Evolutionary conservation across 192 early-diverging fungal species (phyloP).

Genomic region (Coemansia sp.): DNA sequence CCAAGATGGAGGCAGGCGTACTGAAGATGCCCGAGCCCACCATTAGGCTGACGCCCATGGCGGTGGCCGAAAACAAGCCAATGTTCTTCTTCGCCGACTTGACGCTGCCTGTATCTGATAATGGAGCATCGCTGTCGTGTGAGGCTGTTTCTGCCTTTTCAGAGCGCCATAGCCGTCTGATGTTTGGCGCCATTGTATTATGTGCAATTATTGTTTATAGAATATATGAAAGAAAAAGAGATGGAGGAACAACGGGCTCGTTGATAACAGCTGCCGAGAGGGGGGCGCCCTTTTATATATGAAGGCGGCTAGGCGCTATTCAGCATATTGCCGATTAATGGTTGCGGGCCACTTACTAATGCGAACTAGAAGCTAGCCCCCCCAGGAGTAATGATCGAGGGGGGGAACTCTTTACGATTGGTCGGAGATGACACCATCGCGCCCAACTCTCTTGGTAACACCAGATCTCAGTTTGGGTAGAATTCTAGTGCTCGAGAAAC

Average conservation of each 20-base stretch:
- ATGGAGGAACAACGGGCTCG: not conserved
- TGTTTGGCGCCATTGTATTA: not conserved
- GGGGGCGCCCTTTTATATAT: constrained; percentile 1
- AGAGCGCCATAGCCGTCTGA: constrained; percentile 5
- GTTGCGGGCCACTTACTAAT: not conserved
- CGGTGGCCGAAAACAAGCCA: constrained; percentile 62
- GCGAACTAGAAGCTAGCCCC: not conserved
- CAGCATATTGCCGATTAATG: not conserved
- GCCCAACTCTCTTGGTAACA: constrained; percentile 1
- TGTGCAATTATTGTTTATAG: not conserved
- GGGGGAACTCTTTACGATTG: not conserved
- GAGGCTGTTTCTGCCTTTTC: constrained; percentile 1
- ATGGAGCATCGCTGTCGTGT: constrained; percentile 1
- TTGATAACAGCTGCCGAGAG: not conserved
- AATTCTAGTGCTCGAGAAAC: not conserved
- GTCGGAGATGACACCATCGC: not conserved
- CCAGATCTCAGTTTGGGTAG: not conserved
- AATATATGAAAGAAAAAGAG: not conserved
- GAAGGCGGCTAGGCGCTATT: not conserved
- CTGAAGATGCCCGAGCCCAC: constrained; percentile 82
- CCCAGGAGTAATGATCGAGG: not conserved
- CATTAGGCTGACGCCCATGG: constrained; percentile 72
- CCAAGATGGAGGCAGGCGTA: constrained; percentile 71
- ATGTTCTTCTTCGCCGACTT: constrained; percentile 31
- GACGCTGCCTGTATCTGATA: not conserved